Evolutionary conservation across 2,329 filamentous ascomycete species (phyloP).

Genomic region (Karstenula rhodostoma): DNA sequence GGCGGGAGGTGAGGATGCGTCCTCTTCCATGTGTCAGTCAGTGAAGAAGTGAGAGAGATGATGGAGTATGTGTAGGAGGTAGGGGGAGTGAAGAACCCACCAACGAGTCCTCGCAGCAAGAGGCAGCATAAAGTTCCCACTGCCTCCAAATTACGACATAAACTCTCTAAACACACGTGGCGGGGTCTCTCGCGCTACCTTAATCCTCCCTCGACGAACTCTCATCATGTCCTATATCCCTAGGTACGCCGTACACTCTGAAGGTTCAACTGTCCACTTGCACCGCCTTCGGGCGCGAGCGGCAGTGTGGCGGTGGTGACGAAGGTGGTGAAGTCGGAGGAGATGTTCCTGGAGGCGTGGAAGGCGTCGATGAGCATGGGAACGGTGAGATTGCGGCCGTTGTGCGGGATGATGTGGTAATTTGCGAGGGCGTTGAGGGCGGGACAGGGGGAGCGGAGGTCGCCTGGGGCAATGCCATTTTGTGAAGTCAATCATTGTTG

Average conservation of each 20-base stretch:
- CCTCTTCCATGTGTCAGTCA: neutral
- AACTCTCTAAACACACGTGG: neutral
- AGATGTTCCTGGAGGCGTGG: neutral
- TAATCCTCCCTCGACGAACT: neutral
- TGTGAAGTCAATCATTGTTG: neutral
- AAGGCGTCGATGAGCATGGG: conserved; percentile 1
- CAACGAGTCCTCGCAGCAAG: neutral
- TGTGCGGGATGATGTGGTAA: conserved; percentile 6
- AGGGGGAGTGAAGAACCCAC: neutral
- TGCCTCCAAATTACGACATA: neutral
- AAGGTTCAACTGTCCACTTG: neutral
- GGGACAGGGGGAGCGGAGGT: conserved; percentile 3
- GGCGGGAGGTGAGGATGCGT: conserved; percentile 1
- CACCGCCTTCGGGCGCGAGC: neutral
- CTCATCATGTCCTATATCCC: neutral
- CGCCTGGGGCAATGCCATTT: neutral
- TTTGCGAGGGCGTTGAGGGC: neutral
- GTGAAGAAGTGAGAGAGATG: neutral
- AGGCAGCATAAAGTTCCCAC: neutral
- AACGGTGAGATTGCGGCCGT: neutral
- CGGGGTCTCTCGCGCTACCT: neutral
- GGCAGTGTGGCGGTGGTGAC: neutral
- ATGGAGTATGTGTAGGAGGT: neutral
- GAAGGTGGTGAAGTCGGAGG: conserved; percentile 4
- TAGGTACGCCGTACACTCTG: neutral